Conservation (phyloP, 805 yeast genomes). For the Metschnikowia matae region DNA sequence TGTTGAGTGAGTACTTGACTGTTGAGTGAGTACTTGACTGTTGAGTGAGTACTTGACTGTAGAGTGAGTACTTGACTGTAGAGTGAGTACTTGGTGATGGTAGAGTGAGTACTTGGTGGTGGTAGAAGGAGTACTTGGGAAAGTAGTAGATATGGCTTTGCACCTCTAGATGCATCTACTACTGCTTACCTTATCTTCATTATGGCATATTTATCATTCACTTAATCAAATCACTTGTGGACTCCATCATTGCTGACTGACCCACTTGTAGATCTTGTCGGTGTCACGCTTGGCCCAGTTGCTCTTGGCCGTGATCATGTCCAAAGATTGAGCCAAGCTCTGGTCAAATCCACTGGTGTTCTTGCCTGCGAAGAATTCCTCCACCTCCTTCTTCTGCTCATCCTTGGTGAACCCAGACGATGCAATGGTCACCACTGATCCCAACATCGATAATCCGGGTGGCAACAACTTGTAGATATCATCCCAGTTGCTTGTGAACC, state of each 20-base stretch:
- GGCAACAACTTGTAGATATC: conserved; percentile 64
- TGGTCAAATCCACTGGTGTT: conserved; percentile 63
- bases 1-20: no score
- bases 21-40: no score
- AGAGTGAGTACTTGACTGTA: no score
- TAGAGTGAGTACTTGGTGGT: no score
- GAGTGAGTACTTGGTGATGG: no score
- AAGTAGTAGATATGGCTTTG: no score
- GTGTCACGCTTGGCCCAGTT: conserved; percentile 59
- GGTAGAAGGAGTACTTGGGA: no score
- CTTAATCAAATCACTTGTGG: no score
- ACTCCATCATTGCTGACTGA: conserved; percentile 20
- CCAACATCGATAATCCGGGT: conserved; percentile 75
- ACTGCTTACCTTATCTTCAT: no score
- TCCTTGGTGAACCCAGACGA: conserved; percentile 58
- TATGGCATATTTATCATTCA: no score
- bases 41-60: no score
- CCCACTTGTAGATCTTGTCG: conserved; percentile 45
- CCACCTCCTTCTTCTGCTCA: conserved; percentile 49
- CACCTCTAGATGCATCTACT: no score
- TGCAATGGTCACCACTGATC: conserved; percentile 62
- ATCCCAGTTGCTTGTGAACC: conserved; percentile 76
- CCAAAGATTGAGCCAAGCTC: conserved; percentile 62
- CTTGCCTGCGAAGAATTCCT: conserved; percentile 47
- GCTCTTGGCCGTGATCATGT: conserved; percentile 52